A percentile compares a stretch with the other conserved stretches of the same genome.
phyloP scores from a whole-genome alignment of 1,139 yeast genomes.

The Magnusiomyces sp. region DNA sequence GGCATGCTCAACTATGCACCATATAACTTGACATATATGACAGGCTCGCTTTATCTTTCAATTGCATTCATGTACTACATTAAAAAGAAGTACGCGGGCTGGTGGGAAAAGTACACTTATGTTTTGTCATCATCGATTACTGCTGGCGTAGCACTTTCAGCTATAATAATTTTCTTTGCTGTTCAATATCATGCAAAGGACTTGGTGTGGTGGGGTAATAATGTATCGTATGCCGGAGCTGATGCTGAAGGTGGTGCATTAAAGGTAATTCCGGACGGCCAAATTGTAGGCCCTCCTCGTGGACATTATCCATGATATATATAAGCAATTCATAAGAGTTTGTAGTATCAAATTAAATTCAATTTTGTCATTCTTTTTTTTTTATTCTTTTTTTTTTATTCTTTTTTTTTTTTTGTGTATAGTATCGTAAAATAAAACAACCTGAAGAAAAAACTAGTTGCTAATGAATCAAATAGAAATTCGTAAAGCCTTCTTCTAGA shows the following conservation, averaged over 20 bases:
- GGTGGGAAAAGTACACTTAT: slow-evolving; percentile 71
- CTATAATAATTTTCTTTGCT: slow-evolving; percentile 42
- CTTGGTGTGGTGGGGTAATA: slow-evolving; percentile 46
- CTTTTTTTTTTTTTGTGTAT: too few species aligned
- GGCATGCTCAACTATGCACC: slow-evolving; percentile 33
- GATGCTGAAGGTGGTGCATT: slow-evolving; percentile 20
- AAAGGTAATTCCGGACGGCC: slow-evolving; percentile 5
- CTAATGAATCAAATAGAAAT: too few species aligned
- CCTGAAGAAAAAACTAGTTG: too few species aligned
- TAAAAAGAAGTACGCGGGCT: slow-evolving; percentile 28
- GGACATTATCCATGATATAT: slow-evolving; percentile 11
- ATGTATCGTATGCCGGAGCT: slow-evolving; percentile 26
- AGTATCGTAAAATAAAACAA: too few species aligned
- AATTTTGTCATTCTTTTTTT: too few species aligned
- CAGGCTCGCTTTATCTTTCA: slow-evolving; percentile 32
- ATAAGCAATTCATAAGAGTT: too few species aligned
- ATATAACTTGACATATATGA: slow-evolving; percentile 36
- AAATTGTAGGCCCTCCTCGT: slow-evolving; percentile 11
- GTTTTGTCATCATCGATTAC: slow-evolving; percentile 31
- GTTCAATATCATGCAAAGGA: slow-evolving; percentile 35
- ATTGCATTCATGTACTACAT: slow-evolving; percentile 35
- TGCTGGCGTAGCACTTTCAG: slow-evolving; percentile 39
- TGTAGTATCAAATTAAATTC: too few species aligned
- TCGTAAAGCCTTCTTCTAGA: too few species aligned
- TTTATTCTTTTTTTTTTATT: too few species aligned